Percentiles rank a stretch among this genome's conserved stretches.
These are phyloP conservation scores for Pseudopediastrum boryanum DNA, from an alignment of 139 green algal genomes.

Conservation along the genomic window DNA sequence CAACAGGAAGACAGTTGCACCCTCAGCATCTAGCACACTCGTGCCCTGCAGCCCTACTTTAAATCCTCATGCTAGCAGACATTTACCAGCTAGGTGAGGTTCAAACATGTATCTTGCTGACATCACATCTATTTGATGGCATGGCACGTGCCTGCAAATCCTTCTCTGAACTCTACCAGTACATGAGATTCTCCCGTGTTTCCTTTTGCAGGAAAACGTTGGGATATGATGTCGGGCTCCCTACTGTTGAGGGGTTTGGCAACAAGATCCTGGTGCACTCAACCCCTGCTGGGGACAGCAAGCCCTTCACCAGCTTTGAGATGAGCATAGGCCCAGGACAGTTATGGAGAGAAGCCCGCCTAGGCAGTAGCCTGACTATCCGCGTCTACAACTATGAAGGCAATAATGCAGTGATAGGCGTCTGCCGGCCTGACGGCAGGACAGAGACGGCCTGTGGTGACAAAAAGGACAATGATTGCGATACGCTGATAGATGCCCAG, in stretches of 20 bases:
- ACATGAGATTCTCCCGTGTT: not conserved
- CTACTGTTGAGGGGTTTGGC: not conserved
- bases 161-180: too few relatives aligned
- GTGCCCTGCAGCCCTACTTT: too few relatives aligned
- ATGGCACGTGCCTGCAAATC: too few relatives aligned
- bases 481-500: conserved; percentile 34
- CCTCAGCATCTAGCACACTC: too few relatives aligned
- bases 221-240: conserved; percentile 9
- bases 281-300: conserved; percentile 1
- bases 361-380: conserved; percentile 17
- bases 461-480: conserved; percentile 51
- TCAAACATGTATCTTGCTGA: too few relatives aligned
- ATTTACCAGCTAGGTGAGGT: too few relatives aligned
- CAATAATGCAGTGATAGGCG: not conserved
- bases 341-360: conserved; percentile 6
- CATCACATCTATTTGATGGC: too few relatives aligned
- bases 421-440: conserved; percentile 12
- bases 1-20: too few relatives aligned
- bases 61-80: too few relatives aligned
- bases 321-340: not conserved
- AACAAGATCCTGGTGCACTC: conserved; percentile 31
- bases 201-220: not conserved
- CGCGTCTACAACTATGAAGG: not conserved
- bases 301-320: conserved; percentile 27
- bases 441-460: conserved; percentile 15